Conservation (phyloP, 1,139 yeast genomes). For the Saccharomyces hybrid region DNA sequence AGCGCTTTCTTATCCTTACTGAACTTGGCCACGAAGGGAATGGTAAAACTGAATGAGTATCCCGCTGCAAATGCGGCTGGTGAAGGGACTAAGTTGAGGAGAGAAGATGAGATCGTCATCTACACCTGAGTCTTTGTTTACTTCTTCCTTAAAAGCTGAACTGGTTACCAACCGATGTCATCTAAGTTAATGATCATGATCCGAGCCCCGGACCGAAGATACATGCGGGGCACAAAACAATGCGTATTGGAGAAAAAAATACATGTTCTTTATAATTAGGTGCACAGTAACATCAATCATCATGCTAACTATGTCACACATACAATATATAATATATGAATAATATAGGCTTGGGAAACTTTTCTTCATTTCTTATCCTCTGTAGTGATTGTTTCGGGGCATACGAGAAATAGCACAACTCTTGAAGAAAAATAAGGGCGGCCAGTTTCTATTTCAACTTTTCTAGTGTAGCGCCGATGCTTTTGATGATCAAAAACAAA, state of each 20-base stretch:
- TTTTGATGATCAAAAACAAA: background rate
- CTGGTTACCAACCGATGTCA: background rate
- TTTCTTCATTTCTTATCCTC: background rate
- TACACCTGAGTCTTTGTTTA: background rate
- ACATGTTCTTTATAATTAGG: background rate
- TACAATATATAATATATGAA: background rate
- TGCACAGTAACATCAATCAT: background rate
- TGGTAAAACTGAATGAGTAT: conserved; percentile 9
- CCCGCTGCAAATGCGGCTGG: background rate
- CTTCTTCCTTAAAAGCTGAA: background rate
- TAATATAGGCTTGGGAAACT: background rate
- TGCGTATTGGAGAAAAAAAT: background rate
- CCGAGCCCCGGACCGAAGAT: background rate
- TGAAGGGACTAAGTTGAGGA: background rate
- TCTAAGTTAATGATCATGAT: background rate
- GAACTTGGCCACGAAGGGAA: conserved; percentile 24
- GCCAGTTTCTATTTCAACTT: background rate
- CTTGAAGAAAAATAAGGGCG: background rate
- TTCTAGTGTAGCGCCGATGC: background rate
- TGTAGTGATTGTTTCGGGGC: background rate
- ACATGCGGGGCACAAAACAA: background rate
- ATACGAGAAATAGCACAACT: background rate
- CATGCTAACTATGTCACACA: background rate
- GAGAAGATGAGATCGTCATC: background rate
- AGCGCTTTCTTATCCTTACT: conserved; percentile 28